These are phyloP conservation scores for Adansonia gregorii DNA, from an alignment of 441 rosid genomes.

Conservation along the genomic window DNA sequence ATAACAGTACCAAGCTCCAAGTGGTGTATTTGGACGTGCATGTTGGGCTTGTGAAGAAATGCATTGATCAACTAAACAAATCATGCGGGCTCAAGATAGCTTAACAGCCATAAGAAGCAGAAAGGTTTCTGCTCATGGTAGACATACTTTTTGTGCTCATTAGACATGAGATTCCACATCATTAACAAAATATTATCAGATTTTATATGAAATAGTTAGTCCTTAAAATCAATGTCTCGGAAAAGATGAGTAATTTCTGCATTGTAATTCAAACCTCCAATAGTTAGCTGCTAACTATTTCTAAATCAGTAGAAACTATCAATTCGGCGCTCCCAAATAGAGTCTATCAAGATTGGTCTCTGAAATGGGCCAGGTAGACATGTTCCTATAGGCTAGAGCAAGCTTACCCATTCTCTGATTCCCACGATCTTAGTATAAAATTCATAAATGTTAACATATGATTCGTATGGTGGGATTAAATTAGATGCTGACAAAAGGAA, in stretches of 20 bases:
- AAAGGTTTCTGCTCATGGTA: not conserved
- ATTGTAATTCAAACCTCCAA: not conserved
- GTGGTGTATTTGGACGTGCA: not conserved
- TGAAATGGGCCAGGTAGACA: not conserved
- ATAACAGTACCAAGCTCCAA: not conserved
- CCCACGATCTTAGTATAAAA: not conserved
- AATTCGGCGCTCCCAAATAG: not conserved
- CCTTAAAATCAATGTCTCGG: not conserved
- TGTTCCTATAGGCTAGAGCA: not conserved
- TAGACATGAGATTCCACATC: not conserved
- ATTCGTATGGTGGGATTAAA: not conserved
- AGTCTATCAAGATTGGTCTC: not conserved
- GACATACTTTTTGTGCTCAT: not conserved
- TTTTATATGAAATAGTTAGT: not conserved
- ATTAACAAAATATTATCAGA: conserved; percentile 1
- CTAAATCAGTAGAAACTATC: not conserved
- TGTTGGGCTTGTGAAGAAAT: not conserved
- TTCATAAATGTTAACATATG: not conserved
- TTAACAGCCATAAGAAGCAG: not conserved
- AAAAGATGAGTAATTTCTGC: not conserved
- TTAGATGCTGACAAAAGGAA: conserved; percentile 9
- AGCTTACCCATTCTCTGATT: not conserved
- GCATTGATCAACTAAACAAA: not conserved
- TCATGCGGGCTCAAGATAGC: not conserved
- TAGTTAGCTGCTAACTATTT: not conserved